Evolutionary conservation across 1,284 basidiomycete genomes (phyloP), one percentile per base, ranked within the genome.

Genomic region (Stereum hirsutum): DNA sequence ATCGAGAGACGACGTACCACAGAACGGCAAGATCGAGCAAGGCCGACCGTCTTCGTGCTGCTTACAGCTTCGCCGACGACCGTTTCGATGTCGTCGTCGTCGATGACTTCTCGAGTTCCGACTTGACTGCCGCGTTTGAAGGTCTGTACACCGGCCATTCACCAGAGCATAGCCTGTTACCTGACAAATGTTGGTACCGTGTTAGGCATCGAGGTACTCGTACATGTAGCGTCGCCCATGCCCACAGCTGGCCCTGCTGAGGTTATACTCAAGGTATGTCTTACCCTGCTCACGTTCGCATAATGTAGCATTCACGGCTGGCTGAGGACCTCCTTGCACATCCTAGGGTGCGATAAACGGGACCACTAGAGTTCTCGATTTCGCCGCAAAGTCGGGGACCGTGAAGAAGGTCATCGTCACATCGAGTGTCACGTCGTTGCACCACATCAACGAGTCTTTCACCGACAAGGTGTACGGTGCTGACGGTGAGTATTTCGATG

Each of bases 101-200:
- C 6, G 35, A 43, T 5, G 35, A 43, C 25, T 7, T 43, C n/a
- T 12, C 25, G 17, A 28, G 34, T 20, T 26, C 33, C 19, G 42
- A 43, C 35, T 23, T 38, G 20, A 28, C 35, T 3, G 26, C 26
- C 10, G 33, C 42, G n/a, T 36, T 43, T 20, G 28, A 35, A 27
- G 32, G 23, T 42, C n/a, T 8, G 21, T 11, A 19, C 14, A 14
- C 24, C 28, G 6, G 25, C 15, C 28, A 8, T 15, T 27, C 14
- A 26, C n/a, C n/a, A n/a, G n/a, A n/a, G n/a, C n/a, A n/a, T n/a
- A n/a, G n/a, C n/a, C 10, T n/a, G n/a, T 15, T 39, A 15, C 25
- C 1, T 39, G 3, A 3, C 17, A 41, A 30, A 23, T 8, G 39
- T 20, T n/a, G 26, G 21, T 32, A 30, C 39, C n/a, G n/a, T 20